A percentile compares a stretch with the other conserved stretches of the same genome.
Evolutionary conservation across 306 rosid genomes (phyloP).

Genomic region (Casuarina equisetifolia): DNA sequence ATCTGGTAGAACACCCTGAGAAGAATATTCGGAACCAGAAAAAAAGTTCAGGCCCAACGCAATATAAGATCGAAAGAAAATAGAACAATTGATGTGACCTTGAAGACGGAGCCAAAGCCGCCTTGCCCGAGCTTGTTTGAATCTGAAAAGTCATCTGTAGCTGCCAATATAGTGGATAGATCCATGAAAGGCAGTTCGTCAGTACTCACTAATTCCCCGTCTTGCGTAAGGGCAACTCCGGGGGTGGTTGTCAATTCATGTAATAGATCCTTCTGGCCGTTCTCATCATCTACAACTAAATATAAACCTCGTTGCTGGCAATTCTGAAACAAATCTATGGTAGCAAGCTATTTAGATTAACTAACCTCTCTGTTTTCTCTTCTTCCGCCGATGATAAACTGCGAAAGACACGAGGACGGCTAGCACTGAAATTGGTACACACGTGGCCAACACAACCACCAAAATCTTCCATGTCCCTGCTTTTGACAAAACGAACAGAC

Average conservation of each 20-base stretch:
- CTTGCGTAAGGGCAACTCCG: constrained; percentile 41
- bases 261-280: constrained; percentile 22
- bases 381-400: constrained; percentile 10
- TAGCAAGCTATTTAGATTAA: neutral
- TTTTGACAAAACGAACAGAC: neutral
- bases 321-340: neutral
- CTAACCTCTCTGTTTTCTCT: constrained; percentile 27
- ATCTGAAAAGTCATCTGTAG: constrained; percentile 8
- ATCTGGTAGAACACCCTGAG: constrained; percentile 34
- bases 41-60: no score
- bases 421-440: constrained; percentile 28
- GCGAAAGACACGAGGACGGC: constrained; percentile 25
- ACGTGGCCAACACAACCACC: constrained; percentile 38
- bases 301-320: neutral
- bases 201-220: constrained; percentile 48
- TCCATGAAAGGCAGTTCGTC: constrained; percentile 45
- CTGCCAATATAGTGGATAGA: constrained; percentile 15
- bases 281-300: constrained; percentile 33
- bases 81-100: neutral
- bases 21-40: no score
- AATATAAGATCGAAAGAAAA: neutral
- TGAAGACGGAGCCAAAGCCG: constrained; percentile 8
- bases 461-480: constrained; percentile 45
- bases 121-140: neutral
- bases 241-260: constrained; percentile 31